Base-by-base conservation (phyloP, 805 yeast genomes). In the Saccharomycopsis fermentans region DNA sequence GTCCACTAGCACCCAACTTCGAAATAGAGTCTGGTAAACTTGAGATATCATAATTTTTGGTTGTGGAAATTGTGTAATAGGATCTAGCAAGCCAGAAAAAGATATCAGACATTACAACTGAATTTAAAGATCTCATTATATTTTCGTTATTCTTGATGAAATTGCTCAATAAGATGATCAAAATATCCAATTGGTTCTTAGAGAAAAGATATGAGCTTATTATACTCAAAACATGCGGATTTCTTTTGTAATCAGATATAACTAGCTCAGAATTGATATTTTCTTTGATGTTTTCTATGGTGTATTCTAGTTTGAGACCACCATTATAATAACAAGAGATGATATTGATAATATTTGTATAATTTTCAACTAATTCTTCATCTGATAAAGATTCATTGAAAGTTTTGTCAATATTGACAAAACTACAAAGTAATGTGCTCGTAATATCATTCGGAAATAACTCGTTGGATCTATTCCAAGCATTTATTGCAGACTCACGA, bases 31-130 rank as follows among this genome's bases (percentile, higher is more conserved):
- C 43, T 9, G 56, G 40, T 12, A 56, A 40, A 3, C 19, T 35
- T 14, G 35, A 19, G 2, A 54, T 35, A n/a, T 24, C 36, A 37
- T 29, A 19, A 24, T 39, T 40, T 12, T 37, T 32, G 17, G 57
- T 29, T 11, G 17, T 55, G 14, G 59, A 61, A 43, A 58, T 50
- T 3, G 59, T 57, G 64, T 84, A 91, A 55, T 81, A 76, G 17
- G 87, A 84, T 69, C 98, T 80, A 3, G 90, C 99, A 58, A 84
- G 75, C 98, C 97, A 94, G 65, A 87, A 87, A 54, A 79, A 70
- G 1, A 89, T 83, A 62, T 86, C 91, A 35, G 87, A 79, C 24
- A 74, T 66, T 2, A 83, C 68, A 26, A 71, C 70, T 3, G 75
- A 59, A 0, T 82, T 71, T 24, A 70, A 71, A 0, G 76, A 65